Base-by-base conservation (phyloP, 139 green algal genomes). In the Pleodorina starrii region DNA sequence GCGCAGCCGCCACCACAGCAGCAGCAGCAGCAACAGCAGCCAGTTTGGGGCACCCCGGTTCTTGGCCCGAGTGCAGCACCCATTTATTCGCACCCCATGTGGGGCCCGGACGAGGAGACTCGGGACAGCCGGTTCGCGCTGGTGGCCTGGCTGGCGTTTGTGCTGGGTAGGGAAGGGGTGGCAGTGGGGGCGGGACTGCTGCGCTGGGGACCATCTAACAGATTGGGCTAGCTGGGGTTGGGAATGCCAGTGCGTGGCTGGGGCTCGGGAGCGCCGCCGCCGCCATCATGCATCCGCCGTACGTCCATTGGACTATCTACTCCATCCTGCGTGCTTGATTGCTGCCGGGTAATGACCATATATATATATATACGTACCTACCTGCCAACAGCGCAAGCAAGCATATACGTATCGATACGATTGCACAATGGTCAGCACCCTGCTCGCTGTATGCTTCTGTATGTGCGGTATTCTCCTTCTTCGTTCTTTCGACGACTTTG, bases 81-180 rank as follows among this genome's bases (percentile, higher is more conserved):
- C 66, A 38, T 88, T 21, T 17, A 50, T 19, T 16, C 29, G 1
- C 82, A 88, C 82, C 82, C 82, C 0, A 32, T 68, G 63, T 88
- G 82, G 82, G 82, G 82, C 1, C 44, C 17, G 43, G 66, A 88
- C 44, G 66, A 88, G 0, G 21, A 21, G 21, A 88, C 82, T 0
- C 60, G 82, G 2, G 82, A 80, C 44, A 71, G 10, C 43, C 82
- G 82, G 38, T 88, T 80, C 66, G 46, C 66, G 10, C 12, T 27
- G 6, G 57, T 43, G 25, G 82, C 44, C 7, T 88, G 82, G 82
- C 2, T 69, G 27, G 42, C 9, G 25, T 88, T 88, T 43, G 32
- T 50, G 2, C 46, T 88, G 35, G 82, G 82, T 88, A n/a, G 5
- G 81, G n/a, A n/a, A n/a, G n/a, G 78, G 32, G 48, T 29, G 27